Conservation (phyloP, 805 yeast species). For the Ogataea philodendri region DNA sequence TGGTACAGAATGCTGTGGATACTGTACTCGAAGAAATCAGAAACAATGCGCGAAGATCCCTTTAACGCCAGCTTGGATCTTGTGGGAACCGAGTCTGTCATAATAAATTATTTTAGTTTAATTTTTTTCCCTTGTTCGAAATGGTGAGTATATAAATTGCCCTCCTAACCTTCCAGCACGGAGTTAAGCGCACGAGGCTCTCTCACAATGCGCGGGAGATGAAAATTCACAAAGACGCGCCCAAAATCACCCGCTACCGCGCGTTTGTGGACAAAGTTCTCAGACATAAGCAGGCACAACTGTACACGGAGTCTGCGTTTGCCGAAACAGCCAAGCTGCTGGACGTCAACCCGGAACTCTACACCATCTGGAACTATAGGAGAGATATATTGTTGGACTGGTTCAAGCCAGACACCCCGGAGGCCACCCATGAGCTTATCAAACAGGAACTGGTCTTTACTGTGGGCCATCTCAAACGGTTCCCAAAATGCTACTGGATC, state of each 20-base stretch:
- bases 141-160: conserved; percentile 5
- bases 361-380: conserved; percentile 87
- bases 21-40: conserved; percentile 82
- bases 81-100: conserved; percentile 31
- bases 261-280: conserved; percentile 45
- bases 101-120: conserved; percentile 1
- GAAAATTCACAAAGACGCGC: conserved; percentile 56
- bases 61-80: conserved; percentile 57
- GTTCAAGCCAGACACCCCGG: conserved; percentile 27
- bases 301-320: conserved; percentile 41
- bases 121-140: conserved; percentile 1
- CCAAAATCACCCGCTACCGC: conserved; percentile 56
- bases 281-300: conserved; percentile 27
- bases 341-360: conserved; percentile 76
- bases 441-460: conserved; percentile 61
- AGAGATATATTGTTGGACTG: conserved; percentile 58
- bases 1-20: conserved; percentile 82
- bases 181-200: conserved; percentile 58
- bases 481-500: conserved; percentile 94
- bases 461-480: conserved; percentile 53
- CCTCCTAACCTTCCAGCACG: conserved; percentile 49
- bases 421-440: conserved; percentile 34
- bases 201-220: conserved; percentile 52
- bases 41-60: conserved; percentile 75
- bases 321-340: conserved; percentile 57